phyloP scores from a whole-genome alignment of 1,284 basidiomycete species.

The Wolfiporia cocos region DNA sequence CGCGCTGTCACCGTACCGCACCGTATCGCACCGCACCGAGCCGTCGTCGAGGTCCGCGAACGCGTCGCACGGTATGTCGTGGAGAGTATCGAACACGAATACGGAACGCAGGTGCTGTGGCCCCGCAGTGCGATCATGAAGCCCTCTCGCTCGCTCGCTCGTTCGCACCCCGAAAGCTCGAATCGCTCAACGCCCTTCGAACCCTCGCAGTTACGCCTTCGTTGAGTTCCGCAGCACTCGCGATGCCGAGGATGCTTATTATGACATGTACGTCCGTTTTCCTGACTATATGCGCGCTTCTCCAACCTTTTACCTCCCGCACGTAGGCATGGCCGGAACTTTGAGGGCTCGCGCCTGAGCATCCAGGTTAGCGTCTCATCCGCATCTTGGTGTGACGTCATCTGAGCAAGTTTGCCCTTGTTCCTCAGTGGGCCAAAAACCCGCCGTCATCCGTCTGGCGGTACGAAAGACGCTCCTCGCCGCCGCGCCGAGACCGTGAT shows the following conservation, averaged over 20 bases:
- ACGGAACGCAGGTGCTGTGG: conserved; percentile 7
- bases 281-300: conserved; percentile 1
- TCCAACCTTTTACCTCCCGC: conserved; percentile 6
- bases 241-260: conserved; percentile 86
- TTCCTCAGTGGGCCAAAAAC: conserved; percentile 87
- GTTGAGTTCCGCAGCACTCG: conserved; percentile 82
- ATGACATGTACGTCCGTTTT: conserved; percentile 69
- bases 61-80: conserved; percentile 10
- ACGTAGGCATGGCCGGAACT: conserved; percentile 74
- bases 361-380: conserved; percentile 53
- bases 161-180: conserved; percentile 26
- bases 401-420: too few species aligned
- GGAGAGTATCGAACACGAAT: conserved; percentile 12
- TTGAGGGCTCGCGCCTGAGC: conserved; percentile 78
- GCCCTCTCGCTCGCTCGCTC: conserved; percentile 18
- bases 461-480: conserved; percentile 58
- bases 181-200: conserved; percentile 59
- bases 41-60: conserved; percentile 11
- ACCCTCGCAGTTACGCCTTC: conserved; percentile 80
- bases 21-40: too few species aligned
- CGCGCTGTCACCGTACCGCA: conserved; percentile 3
- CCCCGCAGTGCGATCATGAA: conserved; percentile 12
- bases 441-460: conserved; percentile 86
- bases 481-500: conserved; percentile 40
- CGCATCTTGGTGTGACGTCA: too few species aligned